These are phyloP conservation scores for Cladosporium sp. DNA, from an alignment of 2,329 filamentous ascomycete genomes.

Conservation along the genomic window DNA sequence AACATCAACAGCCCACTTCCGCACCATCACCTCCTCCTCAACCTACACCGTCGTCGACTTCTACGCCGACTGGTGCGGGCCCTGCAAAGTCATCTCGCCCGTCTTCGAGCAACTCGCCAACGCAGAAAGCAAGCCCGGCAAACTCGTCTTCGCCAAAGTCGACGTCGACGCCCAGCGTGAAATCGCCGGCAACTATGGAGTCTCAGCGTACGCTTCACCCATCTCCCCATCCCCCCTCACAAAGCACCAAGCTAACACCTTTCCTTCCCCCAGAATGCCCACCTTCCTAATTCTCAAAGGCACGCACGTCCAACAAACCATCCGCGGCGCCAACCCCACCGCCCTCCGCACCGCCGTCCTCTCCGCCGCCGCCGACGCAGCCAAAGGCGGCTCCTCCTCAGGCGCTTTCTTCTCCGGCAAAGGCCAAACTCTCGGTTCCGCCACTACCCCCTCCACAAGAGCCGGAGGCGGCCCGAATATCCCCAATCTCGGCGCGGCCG, in stretches of 20 bases:
- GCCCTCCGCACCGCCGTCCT: conserved; percentile 44
- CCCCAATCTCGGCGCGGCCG: conserved; percentile 21
- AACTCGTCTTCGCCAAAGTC: conserved; percentile 50
- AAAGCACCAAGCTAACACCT: not conserved
- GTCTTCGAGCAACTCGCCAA: conserved; percentile 49
- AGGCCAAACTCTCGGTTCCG: conserved; percentile 36
- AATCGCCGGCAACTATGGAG: conserved; percentile 45
- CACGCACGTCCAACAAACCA: conserved; percentile 40
- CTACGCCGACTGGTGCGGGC: conserved; percentile 49
- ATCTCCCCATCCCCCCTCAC: not conserved
- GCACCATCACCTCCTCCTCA: conserved; percentile 25
- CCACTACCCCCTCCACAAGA: conserved; percentile 14
- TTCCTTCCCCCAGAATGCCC: conserved; percentile 40
- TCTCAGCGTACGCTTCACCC: conserved; percentile 37
- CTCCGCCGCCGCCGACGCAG: conserved; percentile 39
- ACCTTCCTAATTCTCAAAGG: conserved; percentile 47
- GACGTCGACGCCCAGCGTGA: conserved; percentile 51
- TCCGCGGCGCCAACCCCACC: conserved; percentile 46
- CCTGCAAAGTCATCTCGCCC: conserved; percentile 52
- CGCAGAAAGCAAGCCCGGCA: conserved; percentile 42
- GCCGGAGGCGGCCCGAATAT: conserved; percentile 17
- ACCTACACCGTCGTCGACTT: conserved; percentile 33
- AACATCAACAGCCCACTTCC: conserved; percentile 29
- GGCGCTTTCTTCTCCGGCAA: conserved; percentile 35
- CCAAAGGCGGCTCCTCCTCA: conserved; percentile 25